Evolutionary conservation across 2,329 filamentous ascomycete species (phyloP).

Genomic region (Colletotrichum sp.): DNA sequence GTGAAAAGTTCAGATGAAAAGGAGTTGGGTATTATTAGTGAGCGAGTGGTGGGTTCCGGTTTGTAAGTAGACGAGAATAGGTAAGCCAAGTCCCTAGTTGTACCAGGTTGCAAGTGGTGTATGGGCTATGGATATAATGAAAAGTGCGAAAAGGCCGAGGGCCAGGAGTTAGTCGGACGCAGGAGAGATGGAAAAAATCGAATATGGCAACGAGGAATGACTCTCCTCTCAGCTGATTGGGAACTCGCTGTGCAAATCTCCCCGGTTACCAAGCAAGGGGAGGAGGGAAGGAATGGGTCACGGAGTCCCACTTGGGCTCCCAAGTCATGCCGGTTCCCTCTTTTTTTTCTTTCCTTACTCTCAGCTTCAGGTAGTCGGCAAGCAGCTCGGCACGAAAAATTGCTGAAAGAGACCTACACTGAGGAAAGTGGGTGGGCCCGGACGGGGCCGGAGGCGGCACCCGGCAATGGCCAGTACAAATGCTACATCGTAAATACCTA

Average conservation of each 20-base stretch:
- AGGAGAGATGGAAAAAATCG: background rate
- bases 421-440: background rate
- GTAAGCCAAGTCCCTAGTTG: background rate
- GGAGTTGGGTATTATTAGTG: background rate
- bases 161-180: background rate
- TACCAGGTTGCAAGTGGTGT: background rate
- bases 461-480: background rate
- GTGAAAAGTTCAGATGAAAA: background rate
- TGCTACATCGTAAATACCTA: background rate
- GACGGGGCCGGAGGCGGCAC: conserved; percentile 9
- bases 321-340: background rate
- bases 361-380: background rate
- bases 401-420: background rate
- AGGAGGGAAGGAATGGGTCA: background rate
- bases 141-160: background rate
- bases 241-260: conserved; percentile 3
- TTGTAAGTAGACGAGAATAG: background rate
- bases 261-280: conserved; percentile 12
- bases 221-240: conserved; percentile 16
- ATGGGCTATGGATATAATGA: background rate
- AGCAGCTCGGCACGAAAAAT: background rate
- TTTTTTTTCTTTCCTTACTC: background rate
- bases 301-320: conserved; percentile 16
- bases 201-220: conserved; percentile 13
- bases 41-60: background rate